Percentiles rank a stretch among this genome's conserved stretches.
Conservation (phyloP, 164 flowering plant genomes). For the Magnolia changhungtana region DNA sequence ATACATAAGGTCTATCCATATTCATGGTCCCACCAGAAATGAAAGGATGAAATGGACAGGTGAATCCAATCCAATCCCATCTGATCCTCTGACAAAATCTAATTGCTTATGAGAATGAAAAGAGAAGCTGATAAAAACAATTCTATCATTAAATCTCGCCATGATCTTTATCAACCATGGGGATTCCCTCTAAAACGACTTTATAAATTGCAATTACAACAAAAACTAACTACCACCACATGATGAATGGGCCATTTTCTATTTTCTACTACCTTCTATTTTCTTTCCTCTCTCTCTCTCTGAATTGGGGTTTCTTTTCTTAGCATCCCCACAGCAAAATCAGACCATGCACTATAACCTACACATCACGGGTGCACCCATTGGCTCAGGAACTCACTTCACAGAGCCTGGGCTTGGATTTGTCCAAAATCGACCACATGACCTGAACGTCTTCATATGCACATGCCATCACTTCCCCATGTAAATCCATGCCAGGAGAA, state of each 20-base stretch:
- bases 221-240: background rate
- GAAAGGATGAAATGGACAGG: no score
- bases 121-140: no score
- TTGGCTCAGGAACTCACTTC: background rate
- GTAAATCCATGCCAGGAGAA: conserved; percentile 38
- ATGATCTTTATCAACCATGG: conserved; percentile 32
- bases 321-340: no score
- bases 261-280: background rate
- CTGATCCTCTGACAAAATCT: no score
- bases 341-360: background rate
- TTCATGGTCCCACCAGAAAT: no score
- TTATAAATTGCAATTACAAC: conserved; percentile 4
- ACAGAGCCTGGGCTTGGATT: conserved; percentile 39
- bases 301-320: no score
- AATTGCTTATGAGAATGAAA: no score
- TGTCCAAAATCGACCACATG: conserved; percentile 82
- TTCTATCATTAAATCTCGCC: conserved; percentile 34
- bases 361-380: background rate
- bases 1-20: no score
- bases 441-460: conserved; percentile 79
- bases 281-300: background rate
- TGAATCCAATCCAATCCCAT: no score
- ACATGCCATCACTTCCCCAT: conserved; percentile 87
- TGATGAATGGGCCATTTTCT: background rate
- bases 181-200: conserved; percentile 30